Evolutionary conservation across 2,329 filamentous ascomycete genomes (phyloP), one percentile per base, ranked within the genome.

Genomic region (Aspergillus melleus): DNA sequence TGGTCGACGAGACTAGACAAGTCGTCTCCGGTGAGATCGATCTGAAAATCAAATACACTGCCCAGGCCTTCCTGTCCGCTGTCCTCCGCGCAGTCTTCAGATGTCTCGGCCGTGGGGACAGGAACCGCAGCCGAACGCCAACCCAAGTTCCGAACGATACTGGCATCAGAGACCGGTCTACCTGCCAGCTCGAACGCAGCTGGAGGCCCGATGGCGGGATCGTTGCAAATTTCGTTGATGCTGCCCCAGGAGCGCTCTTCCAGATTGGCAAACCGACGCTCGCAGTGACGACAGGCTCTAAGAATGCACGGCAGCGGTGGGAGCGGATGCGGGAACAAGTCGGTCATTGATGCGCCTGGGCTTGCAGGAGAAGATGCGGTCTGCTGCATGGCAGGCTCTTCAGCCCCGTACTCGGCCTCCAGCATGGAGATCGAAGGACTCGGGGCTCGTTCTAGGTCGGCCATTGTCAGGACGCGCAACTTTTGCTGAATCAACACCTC

Each of bases 161-260:
- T 49, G 9, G 64, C 66, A 57, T 72, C 62, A 4, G 71, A 72
- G 8, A 75, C 42, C 5, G 63, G 68, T 29, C 70, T 68, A 44
- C 72, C 68, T 19, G 68, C 59, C 10, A 74, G 54, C 44, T 76
- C 73, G 60, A 71, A 74, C 46, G 65, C 60, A 19, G 60, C 64
- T 29, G 72, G 69, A n/a, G 62, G 52, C 10, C 58, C 62, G 32
- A 61, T 66, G 36, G 61, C 50, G 4, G 59, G 58, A 29, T 76
- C 73, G 29, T 68, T 71, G 24, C 80, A 71, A 36, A 83, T 72
- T 12, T 55, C 64, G 49, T 79, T 73, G 61, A 85, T 76, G 29
- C 78, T 79, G 8, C 74, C 72, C 66, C 73, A 81, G 36, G 78
- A 66, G 3, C 81, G 77, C 49, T 83, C 80, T n/a, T 61, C 55